phyloP scores from a whole-genome alignment of 2,329 filamentous ascomycete genomes.

The Diaporthe nobilis region DNA sequence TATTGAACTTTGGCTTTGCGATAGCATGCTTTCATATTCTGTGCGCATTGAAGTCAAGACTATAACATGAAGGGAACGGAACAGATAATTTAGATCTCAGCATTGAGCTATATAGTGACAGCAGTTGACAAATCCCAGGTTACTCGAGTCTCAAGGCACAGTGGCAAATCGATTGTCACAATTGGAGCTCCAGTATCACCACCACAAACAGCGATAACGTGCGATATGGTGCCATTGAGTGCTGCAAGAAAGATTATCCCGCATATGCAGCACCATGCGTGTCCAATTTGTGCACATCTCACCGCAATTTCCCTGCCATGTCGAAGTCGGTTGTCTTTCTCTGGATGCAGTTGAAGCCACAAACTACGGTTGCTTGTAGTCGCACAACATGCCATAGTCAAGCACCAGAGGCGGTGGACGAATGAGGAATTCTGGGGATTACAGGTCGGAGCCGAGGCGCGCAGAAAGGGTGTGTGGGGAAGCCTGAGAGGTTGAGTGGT shows the following conservation, averaged over 20 bases:
- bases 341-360: not conserved
- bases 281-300: not conserved
- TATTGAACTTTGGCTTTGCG: too few species aligned
- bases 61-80: too few species aligned
- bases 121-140: too few species aligned
- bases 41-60: too few species aligned
- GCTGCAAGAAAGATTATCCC: not conserved
- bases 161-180: too few species aligned
- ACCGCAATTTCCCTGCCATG: not conserved
- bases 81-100: too few species aligned
- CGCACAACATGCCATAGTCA: not conserved
- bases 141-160: too few species aligned
- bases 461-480: not conserved
- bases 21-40: too few species aligned
- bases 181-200: too few species aligned
- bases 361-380: not conserved
- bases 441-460: not conserved
- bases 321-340: not conserved
- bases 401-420: not conserved
- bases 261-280: not conserved
- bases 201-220: too few species aligned
- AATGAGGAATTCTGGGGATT: not conserved
- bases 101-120: too few species aligned
- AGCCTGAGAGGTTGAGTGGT: not conserved
- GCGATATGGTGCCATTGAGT: not conserved